These are phyloP conservation scores for Pseudonitzschia delicatissima DNA, from an alignment of 108 stramenopile species.

Conservation along the genomic window DNA sequence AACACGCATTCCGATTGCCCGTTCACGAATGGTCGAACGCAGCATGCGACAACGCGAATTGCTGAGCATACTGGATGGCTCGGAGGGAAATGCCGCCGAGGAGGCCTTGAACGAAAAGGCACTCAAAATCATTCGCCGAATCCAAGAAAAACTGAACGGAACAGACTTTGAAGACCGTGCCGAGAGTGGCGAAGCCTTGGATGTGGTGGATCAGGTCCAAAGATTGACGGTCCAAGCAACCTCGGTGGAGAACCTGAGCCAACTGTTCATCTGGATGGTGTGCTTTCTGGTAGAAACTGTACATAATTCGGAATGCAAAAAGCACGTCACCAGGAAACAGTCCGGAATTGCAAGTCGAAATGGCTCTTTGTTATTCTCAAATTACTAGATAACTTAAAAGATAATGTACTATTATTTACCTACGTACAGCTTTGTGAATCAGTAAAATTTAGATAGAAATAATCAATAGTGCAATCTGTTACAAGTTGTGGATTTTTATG, in stretches of 20 bases:
- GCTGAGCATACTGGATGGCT: constrained; percentile 54
- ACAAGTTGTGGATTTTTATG: too few relatives aligned
- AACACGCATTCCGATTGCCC: constrained; percentile 48
- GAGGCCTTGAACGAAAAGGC: constrained; percentile 95
- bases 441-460: too few relatives aligned
- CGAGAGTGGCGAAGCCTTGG: constrained; percentile 54
- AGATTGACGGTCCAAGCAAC: constrained; percentile 95
- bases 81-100: constrained; percentile 55
- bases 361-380: too few relatives aligned
- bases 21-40: constrained; percentile 58
- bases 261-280: constrained; percentile 98
- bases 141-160: constrained; percentile 96
- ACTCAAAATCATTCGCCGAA: constrained; percentile 91
- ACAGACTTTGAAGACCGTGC: constrained; percentile 85
- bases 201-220: constrained; percentile 95
- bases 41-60: constrained; percentile 72
- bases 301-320: too few relatives aligned
- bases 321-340: too few relatives aligned
- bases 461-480: too few relatives aligned
- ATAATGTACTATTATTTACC: too few relatives aligned
- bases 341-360: too few relatives aligned
- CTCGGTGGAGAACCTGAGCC: constrained; percentile 92
- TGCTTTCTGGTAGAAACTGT: constrained; percentile 62
- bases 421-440: too few relatives aligned
- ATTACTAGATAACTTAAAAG: too few relatives aligned